Percentiles rank a stretch among this genome's conserved stretches.
Evolutionary conservation across 2,329 filamentous ascomycete genomes (phyloP).

Genomic region (Cladosporium sp.): DNA sequence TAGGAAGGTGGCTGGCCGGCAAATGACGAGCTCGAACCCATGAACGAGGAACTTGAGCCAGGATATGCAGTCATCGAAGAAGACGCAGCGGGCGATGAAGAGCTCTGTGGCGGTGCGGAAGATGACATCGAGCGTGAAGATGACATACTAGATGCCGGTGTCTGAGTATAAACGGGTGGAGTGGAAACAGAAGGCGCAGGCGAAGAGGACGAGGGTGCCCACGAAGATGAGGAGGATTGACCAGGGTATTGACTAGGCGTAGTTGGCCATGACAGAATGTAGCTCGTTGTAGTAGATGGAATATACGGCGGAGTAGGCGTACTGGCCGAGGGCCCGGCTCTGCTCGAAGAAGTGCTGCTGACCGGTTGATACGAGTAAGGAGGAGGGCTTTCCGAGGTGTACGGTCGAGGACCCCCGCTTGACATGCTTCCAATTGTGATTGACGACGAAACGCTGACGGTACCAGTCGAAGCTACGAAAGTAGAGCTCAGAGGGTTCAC

Average conservation of each 20-base stretch:
- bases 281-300: no score
- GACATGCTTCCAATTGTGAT: slow-evolving; percentile 14
- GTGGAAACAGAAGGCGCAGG: neutral
- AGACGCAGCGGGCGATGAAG: no score
- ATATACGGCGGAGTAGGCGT: neutral
- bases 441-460: slow-evolving; percentile 11
- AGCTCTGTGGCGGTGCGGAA: no score
- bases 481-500: slow-evolving; percentile 7
- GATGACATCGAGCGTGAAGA: neutral
- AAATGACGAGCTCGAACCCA: neutral
- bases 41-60: neutral
- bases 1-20: neutral
- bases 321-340: neutral
- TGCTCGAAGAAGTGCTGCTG: neutral
- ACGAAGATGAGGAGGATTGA: neutral
- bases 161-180: neutral
- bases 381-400: no score
- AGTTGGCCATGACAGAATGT: neutral
- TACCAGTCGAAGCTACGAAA: neutral
- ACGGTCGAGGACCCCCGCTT: slow-evolving; percentile 1
- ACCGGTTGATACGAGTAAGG: neutral
- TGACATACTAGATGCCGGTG: neutral
- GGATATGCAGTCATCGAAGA: neutral
- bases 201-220: no score
- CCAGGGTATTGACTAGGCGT: neutral